Evolutionary conservation across 2,329 filamentous ascomycete genomes (phyloP).

Genomic region (Colletotrichum eleusines): DNA sequence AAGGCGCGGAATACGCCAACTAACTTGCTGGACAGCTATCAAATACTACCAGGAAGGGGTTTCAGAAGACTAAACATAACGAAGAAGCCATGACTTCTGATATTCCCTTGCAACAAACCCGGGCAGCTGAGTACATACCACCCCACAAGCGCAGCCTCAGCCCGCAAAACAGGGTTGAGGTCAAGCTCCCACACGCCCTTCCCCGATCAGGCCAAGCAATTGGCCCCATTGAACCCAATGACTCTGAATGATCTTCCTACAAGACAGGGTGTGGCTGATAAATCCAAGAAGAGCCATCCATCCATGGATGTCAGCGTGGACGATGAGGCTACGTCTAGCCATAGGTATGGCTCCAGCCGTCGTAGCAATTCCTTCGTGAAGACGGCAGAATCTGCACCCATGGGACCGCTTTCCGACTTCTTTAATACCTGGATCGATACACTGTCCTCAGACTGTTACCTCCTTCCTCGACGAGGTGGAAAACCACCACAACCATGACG

Average conservation of each 20-base stretch:
- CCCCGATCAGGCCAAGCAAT: background rate
- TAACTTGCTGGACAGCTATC: background rate
- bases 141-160: conserved; percentile 11
- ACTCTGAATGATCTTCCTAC: background rate
- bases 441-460: background rate
- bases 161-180: background rate
- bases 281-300: conserved; percentile 29
- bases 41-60: background rate
- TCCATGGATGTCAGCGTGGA: conserved; percentile 34
- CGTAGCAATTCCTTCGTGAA: background rate
- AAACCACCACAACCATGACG: conserved; percentile 48
- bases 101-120: background rate
- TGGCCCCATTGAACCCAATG: background rate
- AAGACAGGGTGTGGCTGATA: background rate
- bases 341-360: background rate
- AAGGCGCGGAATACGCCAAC: background rate
- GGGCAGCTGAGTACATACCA: background rate
- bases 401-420: background rate
- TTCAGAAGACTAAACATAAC: background rate
- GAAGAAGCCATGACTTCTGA: background rate
- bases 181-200: background rate
- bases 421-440: conserved; percentile 21
- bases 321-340: background rate
- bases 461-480: conserved; percentile 31
- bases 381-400: too few species aligned